phyloP scores from a whole-genome alignment of 495 filamentous ascomycete genomes.

The Penicillium steckii region DNA sequence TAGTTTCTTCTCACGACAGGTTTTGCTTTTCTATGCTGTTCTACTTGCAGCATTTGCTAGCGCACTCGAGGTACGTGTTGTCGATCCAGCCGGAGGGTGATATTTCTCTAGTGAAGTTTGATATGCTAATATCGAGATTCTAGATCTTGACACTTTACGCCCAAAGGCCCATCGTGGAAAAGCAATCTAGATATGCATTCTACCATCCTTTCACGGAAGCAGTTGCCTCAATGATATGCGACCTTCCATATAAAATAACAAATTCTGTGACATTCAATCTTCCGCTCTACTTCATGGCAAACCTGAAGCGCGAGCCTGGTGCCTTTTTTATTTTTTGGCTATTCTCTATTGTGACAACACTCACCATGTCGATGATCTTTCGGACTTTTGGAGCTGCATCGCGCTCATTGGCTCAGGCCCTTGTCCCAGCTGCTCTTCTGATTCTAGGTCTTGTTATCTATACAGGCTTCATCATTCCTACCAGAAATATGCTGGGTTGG shows the following conservation, averaged over 20 bases:
- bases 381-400: not conserved
- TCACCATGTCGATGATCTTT: constrained; percentile 4
- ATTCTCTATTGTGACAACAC: not conserved
- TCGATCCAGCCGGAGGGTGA: too few species aligned
- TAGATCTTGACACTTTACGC: not conserved
- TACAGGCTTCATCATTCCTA: constrained; percentile 84
- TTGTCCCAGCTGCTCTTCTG: not conserved
- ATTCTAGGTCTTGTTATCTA: constrained; percentile 52
- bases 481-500: constrained; percentile 69
- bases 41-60: not conserved
- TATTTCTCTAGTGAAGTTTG: too few species aligned
- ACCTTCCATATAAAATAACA: not conserved
- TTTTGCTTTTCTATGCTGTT: not conserved
- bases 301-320: not conserved
- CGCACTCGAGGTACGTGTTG: not conserved
- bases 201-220: constrained; percentile 2
- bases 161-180: constrained; percentile 1
- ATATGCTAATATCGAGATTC: not conserved
- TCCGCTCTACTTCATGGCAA: not conserved
- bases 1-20: not conserved
- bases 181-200: constrained; percentile 3
- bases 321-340: constrained; percentile 5
- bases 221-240: not conserved
- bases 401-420: not conserved
- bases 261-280: not conserved